Evolutionary conservation across 345 rosid species (phyloP), one percentile per base, ranked within the genome.

Genomic region (Euclidium syriacum): DNA sequence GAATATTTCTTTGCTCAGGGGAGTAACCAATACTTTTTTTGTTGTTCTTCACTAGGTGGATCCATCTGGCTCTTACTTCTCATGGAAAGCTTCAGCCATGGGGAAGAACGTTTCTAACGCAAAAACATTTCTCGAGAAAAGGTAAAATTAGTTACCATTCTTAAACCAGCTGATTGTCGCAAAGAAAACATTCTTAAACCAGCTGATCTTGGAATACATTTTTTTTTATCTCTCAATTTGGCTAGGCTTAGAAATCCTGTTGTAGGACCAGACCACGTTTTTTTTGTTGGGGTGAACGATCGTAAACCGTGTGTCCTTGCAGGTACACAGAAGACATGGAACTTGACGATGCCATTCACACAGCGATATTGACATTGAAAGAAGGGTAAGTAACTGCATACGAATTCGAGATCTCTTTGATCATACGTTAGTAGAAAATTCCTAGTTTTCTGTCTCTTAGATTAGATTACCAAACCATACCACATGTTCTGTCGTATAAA

Each of bases 61-160:
- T 60, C 96, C 98, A 56, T 91, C 96, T 35, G 96, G 98, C 68
- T 91, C 98, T 15, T 91, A 91, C 75, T 91, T 91, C 81, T 91
- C 98, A 2, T 91, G 98, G 98, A 91, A 91, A 76, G 98, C 98
- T 47, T 91, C 95, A 12, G 96, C 96, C 42, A 88, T 91, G 98
- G 98, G 98, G 41, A 91, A 91, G 64, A 91, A 91, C 70, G 95
- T 91, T 25, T 88, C 95, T 5, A 92, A 92, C 77, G 96, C 96
- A 29, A 92, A 89, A 72, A 84, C 95, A 39, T 87, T 89, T 74
- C 95, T 92, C 53, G 96, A 91, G 77, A 91, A 91, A 80, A 86
- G 98, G 96, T 88, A 55, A 64, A 18, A 5, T 23, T 40, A 23
- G 27, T 23, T 10, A 39, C 34, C 20, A 5, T 15, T 40, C 51